phyloP scores from a whole-genome alignment of 306 rosid genomes.

The Prunus davidiana region DNA sequence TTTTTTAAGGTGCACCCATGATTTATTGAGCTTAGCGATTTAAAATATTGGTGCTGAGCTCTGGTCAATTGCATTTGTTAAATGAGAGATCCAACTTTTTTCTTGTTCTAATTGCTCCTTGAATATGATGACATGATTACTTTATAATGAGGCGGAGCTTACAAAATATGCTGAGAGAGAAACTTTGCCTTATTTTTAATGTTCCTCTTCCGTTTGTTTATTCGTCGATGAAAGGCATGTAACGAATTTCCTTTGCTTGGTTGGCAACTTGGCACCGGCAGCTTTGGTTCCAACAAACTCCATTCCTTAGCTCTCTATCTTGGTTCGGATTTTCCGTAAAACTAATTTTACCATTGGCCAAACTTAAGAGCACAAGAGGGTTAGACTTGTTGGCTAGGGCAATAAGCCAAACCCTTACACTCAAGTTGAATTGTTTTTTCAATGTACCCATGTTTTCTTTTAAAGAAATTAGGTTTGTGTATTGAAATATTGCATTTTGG shows the following conservation, averaged over 20 bases:
- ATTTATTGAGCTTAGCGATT: not conserved
- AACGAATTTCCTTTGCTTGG: not conserved
- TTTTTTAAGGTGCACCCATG: not conserved
- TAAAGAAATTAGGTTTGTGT: too few species aligned
- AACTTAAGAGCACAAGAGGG: not conserved
- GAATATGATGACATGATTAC: conserved; percentile 17
- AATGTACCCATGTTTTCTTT: too few species aligned
- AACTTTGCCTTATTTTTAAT: not conserved
- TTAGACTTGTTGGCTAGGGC: too few species aligned
- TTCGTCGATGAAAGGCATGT: conserved; percentile 21
- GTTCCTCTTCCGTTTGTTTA: not conserved
- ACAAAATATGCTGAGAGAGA: conserved; percentile 23
- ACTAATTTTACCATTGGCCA: not conserved
- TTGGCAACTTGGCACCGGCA: too few species aligned
- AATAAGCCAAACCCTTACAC: too few species aligned
- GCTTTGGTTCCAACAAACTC: not conserved
- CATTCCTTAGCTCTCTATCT: not conserved
- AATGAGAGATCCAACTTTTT: not conserved
- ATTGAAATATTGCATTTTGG: too few species aligned
- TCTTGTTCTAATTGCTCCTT: conserved; percentile 19
- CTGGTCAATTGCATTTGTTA: conserved; percentile 13
- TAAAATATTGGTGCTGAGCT: conserved; percentile 6
- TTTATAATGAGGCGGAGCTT: conserved; percentile 14
- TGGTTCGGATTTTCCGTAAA: not conserved
- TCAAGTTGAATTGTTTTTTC: not conserved